These are phyloP conservation scores for Pezizomycotina sp. DNA, from an alignment of 2,329 filamentous ascomycete species.

Conservation along the genomic window DNA sequence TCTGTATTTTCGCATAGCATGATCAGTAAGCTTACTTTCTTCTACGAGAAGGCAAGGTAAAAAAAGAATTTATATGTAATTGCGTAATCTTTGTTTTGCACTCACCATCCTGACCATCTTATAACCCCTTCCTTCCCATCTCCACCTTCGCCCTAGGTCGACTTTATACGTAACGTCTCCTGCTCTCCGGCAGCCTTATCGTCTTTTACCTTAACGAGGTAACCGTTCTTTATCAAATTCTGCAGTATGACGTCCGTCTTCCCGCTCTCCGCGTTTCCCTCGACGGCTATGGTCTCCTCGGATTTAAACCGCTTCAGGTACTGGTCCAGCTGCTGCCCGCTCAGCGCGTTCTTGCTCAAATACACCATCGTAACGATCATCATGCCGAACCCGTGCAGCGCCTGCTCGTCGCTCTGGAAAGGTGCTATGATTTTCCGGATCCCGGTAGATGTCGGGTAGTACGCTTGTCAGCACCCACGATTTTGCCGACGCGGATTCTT, in stretches of 20 bases:
- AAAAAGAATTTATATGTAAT: background rate
- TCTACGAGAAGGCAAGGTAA: slow-evolving; percentile 1
- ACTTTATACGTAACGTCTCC: slow-evolving; percentile 66
- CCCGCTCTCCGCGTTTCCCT: slow-evolving; percentile 55
- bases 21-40: slow-evolving; percentile 3
- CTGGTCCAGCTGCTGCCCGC: slow-evolving; percentile 61
- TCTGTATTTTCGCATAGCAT: slow-evolving; percentile 4
- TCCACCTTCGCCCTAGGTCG: slow-evolving; percentile 76
- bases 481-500: slow-evolving; percentile 41
- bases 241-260: slow-evolving; percentile 60
- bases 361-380: slow-evolving; percentile 62
- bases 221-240: slow-evolving; percentile 64
- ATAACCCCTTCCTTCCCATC: slow-evolving; percentile 54
- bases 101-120: slow-evolving; percentile 47
- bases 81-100: too few relatives aligned
- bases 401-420: slow-evolving; percentile 53
- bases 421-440: slow-evolving; percentile 50
- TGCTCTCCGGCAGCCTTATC: slow-evolving; percentile 42
- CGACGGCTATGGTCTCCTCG: slow-evolving; percentile 50
- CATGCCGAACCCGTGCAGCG: slow-evolving; percentile 67
- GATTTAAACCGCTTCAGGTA: slow-evolving; percentile 36
- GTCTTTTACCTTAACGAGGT: slow-evolving; percentile 60
- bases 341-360: slow-evolving; percentile 54
- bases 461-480: slow-evolving; percentile 62
- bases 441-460: slow-evolving; percentile 51